Percentiles rank a stretch among this genome's conserved stretches.
Conservation (phyloP, 2,329 filamentous ascomycete genomes). For the Claviceps humidiphila region DNA sequence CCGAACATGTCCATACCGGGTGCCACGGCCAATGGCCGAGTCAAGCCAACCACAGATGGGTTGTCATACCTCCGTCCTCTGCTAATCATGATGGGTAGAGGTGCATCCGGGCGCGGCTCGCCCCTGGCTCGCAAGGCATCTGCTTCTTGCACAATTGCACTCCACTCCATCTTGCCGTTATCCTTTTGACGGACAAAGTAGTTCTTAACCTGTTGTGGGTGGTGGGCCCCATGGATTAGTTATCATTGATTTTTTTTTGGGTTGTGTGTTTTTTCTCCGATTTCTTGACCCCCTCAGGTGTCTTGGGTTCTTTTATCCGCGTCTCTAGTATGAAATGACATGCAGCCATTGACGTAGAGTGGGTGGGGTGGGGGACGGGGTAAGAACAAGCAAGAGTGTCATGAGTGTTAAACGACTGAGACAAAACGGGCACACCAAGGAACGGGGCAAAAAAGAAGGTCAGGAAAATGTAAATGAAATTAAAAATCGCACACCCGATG, state of each 20-base stretch:
- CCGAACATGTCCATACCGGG: conserved; percentile 29
- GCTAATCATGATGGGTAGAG: conserved; percentile 36
- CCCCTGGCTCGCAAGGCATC: conserved; percentile 41
- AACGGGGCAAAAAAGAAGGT: background rate
- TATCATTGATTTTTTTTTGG: background rate
- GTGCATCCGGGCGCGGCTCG: conserved; percentile 47
- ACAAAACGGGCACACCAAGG: background rate
- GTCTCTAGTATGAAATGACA: conserved; percentile 2
- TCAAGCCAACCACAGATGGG: conserved; percentile 18
- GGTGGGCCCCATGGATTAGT: background rate
- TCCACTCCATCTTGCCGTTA: conserved; percentile 44
- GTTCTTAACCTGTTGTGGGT: conserved; percentile 49
- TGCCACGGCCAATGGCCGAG: conserved; percentile 34
- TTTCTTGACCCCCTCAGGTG: no score
- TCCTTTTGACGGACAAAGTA: conserved; percentile 53
- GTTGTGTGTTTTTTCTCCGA: background rate
- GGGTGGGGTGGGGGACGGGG: background rate
- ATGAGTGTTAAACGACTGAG: background rate
- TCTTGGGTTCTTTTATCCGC: background rate
- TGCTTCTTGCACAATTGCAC: conserved; percentile 44
- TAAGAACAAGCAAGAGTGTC: background rate
- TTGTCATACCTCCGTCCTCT: conserved; percentile 38
- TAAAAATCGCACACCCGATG: no score
- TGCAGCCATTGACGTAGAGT: background rate
- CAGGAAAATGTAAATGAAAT: background rate